phyloP scores from a whole-genome alignment of 2,329 filamentous ascomycete species.

The Calycina marina region DNA sequence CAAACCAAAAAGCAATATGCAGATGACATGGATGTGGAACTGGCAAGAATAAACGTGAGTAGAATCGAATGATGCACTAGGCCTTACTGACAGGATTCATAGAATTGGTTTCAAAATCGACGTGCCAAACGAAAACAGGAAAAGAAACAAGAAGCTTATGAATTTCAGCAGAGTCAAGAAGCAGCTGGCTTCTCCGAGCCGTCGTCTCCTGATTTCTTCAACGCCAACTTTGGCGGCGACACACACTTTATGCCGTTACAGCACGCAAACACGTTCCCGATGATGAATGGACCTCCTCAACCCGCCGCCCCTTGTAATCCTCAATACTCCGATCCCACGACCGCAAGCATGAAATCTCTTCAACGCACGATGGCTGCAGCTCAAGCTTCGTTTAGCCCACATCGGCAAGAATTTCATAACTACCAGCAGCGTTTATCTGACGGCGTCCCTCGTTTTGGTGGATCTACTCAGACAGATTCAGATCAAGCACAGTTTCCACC shows the following conservation, averaged over 20 bases:
- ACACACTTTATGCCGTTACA: constrained; percentile 6
- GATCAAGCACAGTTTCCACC: constrained; percentile 18
- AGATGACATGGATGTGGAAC: constrained; percentile 46
- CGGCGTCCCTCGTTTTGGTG: constrained; percentile 7
- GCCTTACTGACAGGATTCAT: constrained; percentile 1
- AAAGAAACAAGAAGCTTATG: constrained; percentile 37
- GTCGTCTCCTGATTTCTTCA: constrained; percentile 17
- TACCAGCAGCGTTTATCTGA: constrained; percentile 10
- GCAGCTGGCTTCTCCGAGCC: constrained; percentile 14
- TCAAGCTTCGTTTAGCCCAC: constrained; percentile 4
- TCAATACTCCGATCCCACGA: constrained; percentile 16
- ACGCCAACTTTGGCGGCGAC: constrained; percentile 11
- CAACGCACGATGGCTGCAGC: constrained; percentile 16
- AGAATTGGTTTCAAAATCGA: constrained; percentile 60
- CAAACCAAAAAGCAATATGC: constrained; percentile 45
- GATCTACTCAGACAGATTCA: constrained; percentile 4
- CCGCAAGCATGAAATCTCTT: constrained; percentile 18
- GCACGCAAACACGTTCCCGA: constrained; percentile 6
- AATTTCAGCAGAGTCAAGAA: constrained; percentile 26
- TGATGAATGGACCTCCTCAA: constrained; percentile 13
- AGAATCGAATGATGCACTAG: background rate
- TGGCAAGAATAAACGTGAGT: constrained; percentile 47
- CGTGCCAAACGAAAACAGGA: constrained; percentile 40
- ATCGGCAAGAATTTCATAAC: constrained; percentile 10
- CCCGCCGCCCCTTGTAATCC: constrained; percentile 17